phyloP scores from a whole-genome alignment of 2,329 filamentous ascomycete species.

The Sclerotiophoma versabilis region DNA sequence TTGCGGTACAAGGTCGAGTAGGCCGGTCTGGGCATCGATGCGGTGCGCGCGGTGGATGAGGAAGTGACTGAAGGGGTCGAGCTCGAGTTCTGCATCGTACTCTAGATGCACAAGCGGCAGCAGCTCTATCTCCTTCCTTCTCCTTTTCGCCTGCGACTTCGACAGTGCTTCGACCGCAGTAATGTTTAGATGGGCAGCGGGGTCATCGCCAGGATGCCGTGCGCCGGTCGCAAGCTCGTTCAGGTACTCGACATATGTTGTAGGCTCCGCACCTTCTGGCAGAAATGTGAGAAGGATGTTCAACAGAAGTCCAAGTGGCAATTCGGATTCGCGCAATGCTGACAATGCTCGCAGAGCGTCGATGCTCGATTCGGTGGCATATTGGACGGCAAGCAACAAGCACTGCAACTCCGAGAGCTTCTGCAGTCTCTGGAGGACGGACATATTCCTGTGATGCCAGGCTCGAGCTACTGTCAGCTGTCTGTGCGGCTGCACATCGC shows the following conservation, averaged over 20 bases:
- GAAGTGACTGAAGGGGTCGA: slow-evolving; percentile 68
- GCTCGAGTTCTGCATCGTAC: slow-evolving; percentile 56
- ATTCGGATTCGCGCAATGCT: slow-evolving; percentile 61
- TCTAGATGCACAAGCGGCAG: slow-evolving; percentile 63
- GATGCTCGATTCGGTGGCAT: slow-evolving; percentile 71
- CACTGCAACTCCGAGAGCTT: slow-evolving; percentile 70
- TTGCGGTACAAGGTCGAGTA: slow-evolving; percentile 71
- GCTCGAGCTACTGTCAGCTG: slow-evolving; percentile 7
- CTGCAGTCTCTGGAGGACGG: slow-evolving; percentile 35
- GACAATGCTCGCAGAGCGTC: slow-evolving; percentile 67
- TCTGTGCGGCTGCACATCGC: slow-evolving; percentile 8
- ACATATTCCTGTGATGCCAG: slow-evolving; percentile 25
- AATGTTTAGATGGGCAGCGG: slow-evolving; percentile 57
- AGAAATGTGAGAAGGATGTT: slow-evolving; percentile 79
- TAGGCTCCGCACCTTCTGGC: slow-evolving; percentile 72
- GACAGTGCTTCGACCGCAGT: slow-evolving; percentile 65
- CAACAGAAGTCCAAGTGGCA: slow-evolving; percentile 71
- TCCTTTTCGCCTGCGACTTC: slow-evolving; percentile 69
- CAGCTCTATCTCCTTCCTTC: slow-evolving; percentile 68
- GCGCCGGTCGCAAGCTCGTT: slow-evolving; percentile 62
- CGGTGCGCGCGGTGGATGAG: slow-evolving; percentile 71
- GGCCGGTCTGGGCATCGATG: slow-evolving; percentile 75
- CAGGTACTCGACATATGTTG: slow-evolving; percentile 68
- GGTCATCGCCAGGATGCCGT: slow-evolving; percentile 51
- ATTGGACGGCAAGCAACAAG: slow-evolving; percentile 74